These are phyloP conservation scores for Penicillium lagena DNA, from an alignment of 495 filamentous ascomycete genomes.

Conservation along the genomic window DNA sequence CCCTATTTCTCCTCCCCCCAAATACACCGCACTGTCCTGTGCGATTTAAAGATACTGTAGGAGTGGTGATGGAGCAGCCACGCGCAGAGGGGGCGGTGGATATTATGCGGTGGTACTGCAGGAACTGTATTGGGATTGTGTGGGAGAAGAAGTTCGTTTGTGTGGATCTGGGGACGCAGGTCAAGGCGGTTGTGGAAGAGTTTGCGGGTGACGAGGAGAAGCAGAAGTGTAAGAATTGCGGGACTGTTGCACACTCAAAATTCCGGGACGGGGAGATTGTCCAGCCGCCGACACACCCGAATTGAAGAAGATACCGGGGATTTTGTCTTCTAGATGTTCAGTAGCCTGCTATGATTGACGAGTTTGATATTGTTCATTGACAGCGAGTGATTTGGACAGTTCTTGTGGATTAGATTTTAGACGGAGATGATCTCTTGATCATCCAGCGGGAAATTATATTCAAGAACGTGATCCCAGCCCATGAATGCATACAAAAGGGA, in stretches of 20 bases:
- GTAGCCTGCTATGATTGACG: conserved; percentile 7
- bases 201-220: conserved; percentile 67
- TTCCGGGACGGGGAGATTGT: conserved; percentile 35
- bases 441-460: too few species aligned
- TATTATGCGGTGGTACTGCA: conserved; percentile 79
- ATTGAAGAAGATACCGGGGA: background rate
- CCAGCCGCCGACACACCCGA: conserved; percentile 31
- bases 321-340: background rate
- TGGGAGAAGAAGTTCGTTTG: conserved; percentile 85
- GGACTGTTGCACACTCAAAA: conserved; percentile 55
- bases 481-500: background rate
- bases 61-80: conserved; percentile 85
- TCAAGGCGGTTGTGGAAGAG: conserved; percentile 83
- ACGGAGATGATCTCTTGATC: background rate
- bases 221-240: conserved; percentile 75
- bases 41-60: conserved; percentile 63
- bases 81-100: conserved; percentile 66
- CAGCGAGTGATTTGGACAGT: background rate
- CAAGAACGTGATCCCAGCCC: background rate
- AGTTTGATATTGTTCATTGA: conserved; percentile 2
- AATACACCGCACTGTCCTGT: conserved; percentile 85
- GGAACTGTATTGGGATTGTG: conserved; percentile 61
- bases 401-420: conserved; percentile 11
- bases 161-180: conserved; percentile 91
- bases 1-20: conserved; percentile 86